Evolutionary conservation across 768 basidiomycete genomes (phyloP).

Genomic region (Austroboletus festivus): DNA sequence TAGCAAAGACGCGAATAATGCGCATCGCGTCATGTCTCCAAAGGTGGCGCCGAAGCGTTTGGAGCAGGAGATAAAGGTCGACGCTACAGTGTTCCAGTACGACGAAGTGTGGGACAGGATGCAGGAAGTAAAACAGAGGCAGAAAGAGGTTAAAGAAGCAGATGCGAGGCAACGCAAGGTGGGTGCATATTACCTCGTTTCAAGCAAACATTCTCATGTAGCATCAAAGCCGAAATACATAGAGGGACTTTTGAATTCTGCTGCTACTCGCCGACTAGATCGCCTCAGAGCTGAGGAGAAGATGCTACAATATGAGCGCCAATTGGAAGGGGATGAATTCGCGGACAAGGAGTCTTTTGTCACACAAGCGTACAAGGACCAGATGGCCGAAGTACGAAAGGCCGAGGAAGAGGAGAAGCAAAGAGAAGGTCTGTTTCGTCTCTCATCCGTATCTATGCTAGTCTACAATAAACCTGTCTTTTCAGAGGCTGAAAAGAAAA

Average conservation of each 20-base stretch:
- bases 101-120: constrained; percentile 96
- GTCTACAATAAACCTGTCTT: background rate
- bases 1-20: constrained; percentile 49
- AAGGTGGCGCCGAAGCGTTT: constrained; percentile 69
- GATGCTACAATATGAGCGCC: constrained; percentile 91
- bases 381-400: constrained; percentile 85
- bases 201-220: constrained; percentile 8
- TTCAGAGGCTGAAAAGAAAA: constrained; percentile 56
- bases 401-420: constrained; percentile 92
- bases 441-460: background rate
- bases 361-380: constrained; percentile 94
- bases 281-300: constrained; percentile 95
- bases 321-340: constrained; percentile 90
- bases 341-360: constrained; percentile 96
- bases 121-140: constrained; percentile 77
- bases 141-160: constrained; percentile 72
- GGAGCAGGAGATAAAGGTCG: constrained; percentile 75
- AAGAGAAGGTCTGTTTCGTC: constrained; percentile 67
- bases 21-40: constrained; percentile 58
- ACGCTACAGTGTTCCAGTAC: constrained; percentile 86
- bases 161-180: constrained; percentile 81
- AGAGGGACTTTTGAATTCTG: constrained; percentile 67
- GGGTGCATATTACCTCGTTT: constrained; percentile 20
- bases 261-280: constrained; percentile 86
- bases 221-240: constrained; percentile 87